Conservation (phyloP, 1,284 basidiomycete species). For the Cutaneotrichosporon daszewskae region DNA sequence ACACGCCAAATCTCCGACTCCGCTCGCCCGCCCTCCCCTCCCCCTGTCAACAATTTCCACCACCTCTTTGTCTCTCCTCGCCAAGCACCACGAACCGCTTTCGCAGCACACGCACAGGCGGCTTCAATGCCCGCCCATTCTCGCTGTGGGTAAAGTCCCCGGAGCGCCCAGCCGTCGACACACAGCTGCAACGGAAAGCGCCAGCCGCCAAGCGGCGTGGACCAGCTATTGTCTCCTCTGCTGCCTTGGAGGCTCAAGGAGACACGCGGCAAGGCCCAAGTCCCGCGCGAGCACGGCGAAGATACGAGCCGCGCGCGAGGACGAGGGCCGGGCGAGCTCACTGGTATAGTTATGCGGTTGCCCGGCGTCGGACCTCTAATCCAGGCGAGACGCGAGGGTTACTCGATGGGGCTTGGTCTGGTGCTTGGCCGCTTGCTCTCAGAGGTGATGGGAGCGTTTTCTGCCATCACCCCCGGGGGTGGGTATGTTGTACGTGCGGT, state of each 20-base stretch:
- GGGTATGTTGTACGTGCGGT: too few species aligned
- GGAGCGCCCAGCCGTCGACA: constrained; percentile 26
- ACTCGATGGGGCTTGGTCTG: constrained; percentile 49
- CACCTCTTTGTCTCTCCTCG: constrained; percentile 4
- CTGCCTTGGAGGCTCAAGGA: too few species aligned
- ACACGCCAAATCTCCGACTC: too few species aligned
- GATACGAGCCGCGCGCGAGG: constrained; percentile 34
- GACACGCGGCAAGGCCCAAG: too few species aligned
- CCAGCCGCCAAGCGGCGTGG: constrained; percentile 9
- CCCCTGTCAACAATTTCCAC: background rate
- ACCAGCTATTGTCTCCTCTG: background rate
- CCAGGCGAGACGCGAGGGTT: constrained; percentile 24
- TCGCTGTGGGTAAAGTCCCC: constrained; percentile 48
- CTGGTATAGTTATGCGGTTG: constrained; percentile 47
- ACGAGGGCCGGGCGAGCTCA: constrained; percentile 26
- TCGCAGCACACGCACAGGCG: constrained; percentile 40
- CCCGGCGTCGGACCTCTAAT: constrained; percentile 10
- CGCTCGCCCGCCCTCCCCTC: too few species aligned
- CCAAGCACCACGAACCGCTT: constrained; percentile 41
- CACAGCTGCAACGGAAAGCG: constrained; percentile 6
- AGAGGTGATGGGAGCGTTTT: too few species aligned
- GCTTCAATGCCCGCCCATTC: constrained; percentile 13
- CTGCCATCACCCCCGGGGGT: too few species aligned
- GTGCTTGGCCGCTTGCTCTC: constrained; percentile 43
- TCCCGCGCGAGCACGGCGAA: too few species aligned